These are phyloP conservation scores for Pythium inflatum DNA, from an alignment of 352 stramenopile species.

Conservation along the genomic window DNA sequence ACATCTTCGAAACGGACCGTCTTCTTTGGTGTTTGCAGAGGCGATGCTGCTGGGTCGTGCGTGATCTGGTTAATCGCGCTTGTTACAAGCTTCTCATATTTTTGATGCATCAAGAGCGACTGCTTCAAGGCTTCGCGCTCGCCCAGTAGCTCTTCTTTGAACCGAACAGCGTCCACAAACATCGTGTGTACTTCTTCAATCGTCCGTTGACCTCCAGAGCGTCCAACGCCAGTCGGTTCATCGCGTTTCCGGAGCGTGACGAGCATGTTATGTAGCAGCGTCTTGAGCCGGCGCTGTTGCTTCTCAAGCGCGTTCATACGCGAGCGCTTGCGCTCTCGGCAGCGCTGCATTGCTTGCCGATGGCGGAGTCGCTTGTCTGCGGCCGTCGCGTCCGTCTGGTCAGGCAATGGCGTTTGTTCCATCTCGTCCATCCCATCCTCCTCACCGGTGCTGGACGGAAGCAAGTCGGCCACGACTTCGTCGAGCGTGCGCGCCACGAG, in stretches of 20 bases:
- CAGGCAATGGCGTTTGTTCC: neutral
- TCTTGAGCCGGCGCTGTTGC: slow-evolving; percentile 22
- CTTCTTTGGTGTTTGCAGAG: no score
- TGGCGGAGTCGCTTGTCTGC: slow-evolving; percentile 27
- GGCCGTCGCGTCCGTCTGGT: slow-evolving; percentile 1
- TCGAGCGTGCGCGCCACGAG: slow-evolving; percentile 18
- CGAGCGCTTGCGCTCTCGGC: slow-evolving; percentile 32
- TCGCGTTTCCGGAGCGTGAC: slow-evolving; percentile 10
- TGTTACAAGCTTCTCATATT: slow-evolving; percentile 27
- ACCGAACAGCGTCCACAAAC: slow-evolving; percentile 14
- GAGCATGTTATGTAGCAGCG: slow-evolving; percentile 16
- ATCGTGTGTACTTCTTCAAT: slow-evolving; percentile 19
- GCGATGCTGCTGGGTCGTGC: no score
- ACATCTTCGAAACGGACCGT: no score
- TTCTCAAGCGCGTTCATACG: slow-evolving; percentile 27
- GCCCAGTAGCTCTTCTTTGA: slow-evolving; percentile 33
- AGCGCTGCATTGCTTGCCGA: slow-evolving; percentile 34
- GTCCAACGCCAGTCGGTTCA: no score
- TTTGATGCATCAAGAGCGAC: slow-evolving; percentile 24
- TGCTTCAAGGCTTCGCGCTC: slow-evolving; percentile 23
- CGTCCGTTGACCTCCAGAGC: neutral
- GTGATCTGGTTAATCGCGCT: slow-evolving; percentile 25
- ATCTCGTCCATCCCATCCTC: slow-evolving; percentile 8
- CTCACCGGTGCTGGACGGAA: neutral
- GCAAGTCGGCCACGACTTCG: slow-evolving; percentile 17